Evolutionary conservation across 2,329 filamentous ascomycete species (phyloP), one percentile per base, ranked within the genome.

Genomic region (Sporothrix humicola): DNA sequence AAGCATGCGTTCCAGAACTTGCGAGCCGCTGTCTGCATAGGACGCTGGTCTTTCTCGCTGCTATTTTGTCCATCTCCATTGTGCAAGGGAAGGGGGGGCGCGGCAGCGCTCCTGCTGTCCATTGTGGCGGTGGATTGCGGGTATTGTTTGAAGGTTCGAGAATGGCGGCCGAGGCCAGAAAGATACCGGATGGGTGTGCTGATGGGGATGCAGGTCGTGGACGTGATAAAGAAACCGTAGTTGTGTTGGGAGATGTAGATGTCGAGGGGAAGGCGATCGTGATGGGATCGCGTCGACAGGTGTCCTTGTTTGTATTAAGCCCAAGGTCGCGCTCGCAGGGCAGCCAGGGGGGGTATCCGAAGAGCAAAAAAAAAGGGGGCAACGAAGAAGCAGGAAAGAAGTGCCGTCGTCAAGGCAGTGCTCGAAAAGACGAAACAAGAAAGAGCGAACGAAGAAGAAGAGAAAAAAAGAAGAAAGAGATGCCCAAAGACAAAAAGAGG

Each of bases 271-370:
- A 23, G 3, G 10, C 46, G 61, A 44, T 26, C n/a, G 20, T 26
- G 37, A 42, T 44, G 17, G 23, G 44, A 50, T 48, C 20, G 63
- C 63, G 63, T 31, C 8, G 17, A 66, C 20, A 66, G 31, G 26
- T n/a, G 31, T 61, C n/a, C 20, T 26, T 4, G 20, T 37, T 37
- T 10, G 17, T 56, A 56, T 56, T 56, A 56, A 13, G 48, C 48
- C 48, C 12, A 37, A 50, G 56, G 31, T 66, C 61, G 61, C 61
- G 61, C 13, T 66, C n/a, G 59, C 59, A 66, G 63, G 63, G 20
- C 20, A 66, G 44, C 20, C 63, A 15, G 15, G 65, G 65, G 46
- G 63, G 2, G 8, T 8, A 15, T 7, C 3, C 7, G 7, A 69
- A 37, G 9, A 10, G 46, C 5, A 3, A 1, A 20, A 13, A 13